Evolutionary conservation across 768 basidiomycete species (phyloP).

Genomic region (Phaffia tasmanica): DNA sequence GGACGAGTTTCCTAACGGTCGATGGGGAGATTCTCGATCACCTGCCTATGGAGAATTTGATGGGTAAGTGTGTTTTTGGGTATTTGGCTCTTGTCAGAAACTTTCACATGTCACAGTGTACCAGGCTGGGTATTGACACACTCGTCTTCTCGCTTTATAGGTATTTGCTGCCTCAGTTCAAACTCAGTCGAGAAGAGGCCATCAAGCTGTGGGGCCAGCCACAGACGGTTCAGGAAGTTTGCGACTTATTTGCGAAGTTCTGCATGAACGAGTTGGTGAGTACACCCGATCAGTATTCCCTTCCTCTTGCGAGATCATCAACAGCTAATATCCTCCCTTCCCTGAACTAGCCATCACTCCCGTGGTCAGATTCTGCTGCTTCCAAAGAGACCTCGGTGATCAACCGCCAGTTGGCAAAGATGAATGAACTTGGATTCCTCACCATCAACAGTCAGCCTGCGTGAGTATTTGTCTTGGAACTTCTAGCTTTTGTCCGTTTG

Average conservation of each 20-base stretch:
- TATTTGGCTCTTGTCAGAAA: conserved; percentile 47
- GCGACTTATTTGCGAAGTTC: conserved; percentile 36
- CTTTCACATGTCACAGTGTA: conserved; percentile 48
- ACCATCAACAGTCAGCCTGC: conserved; percentile 97
- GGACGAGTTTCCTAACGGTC: conserved; percentile 99
- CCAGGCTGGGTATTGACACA: no score
- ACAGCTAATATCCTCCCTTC: neutral
- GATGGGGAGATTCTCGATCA: conserved; percentile 92
- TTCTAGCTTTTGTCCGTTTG: neutral
- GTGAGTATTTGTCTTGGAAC: conserved; percentile 4
- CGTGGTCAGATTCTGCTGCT: conserved; percentile 38
- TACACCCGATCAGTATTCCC: neutral
- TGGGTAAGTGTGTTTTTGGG: conserved; percentile 59
- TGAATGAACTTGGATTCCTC: conserved; percentile 85
- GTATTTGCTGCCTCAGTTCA: conserved; percentile 24
- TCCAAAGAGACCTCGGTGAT: conserved; percentile 39
- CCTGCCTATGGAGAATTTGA: conserved; percentile 98
- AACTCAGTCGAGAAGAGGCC: conserved; percentile 31
- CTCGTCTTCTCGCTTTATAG: no score
- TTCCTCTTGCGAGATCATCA: neutral
- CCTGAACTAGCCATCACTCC: conserved; percentile 29
- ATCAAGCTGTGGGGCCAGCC: conserved; percentile 34
- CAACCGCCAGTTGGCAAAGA: conserved; percentile 42
- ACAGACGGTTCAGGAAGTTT: conserved; percentile 32
- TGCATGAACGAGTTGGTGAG: conserved; percentile 34